Base-by-base conservation (phyloP, 2,329 filamentous ascomycete species). In the Chrysoporthe austroafricana region DNA sequence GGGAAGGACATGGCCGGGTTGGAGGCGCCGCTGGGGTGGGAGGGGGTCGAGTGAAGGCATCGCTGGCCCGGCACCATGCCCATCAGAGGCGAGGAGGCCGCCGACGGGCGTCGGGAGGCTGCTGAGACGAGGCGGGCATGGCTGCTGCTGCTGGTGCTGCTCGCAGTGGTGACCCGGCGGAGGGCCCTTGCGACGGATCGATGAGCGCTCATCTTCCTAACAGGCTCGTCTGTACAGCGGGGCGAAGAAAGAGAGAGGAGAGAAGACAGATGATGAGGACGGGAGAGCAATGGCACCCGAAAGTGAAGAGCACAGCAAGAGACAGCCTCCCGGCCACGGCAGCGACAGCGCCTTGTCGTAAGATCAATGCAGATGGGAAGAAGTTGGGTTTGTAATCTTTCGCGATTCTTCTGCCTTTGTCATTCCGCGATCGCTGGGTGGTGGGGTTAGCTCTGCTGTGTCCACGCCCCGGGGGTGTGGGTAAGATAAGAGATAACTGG, bases 1-100 rank as follows among this genome's bases (percentile, higher is more conserved):
- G 94, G 94, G 73, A 97, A 97, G 0, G 91, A 89, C 84, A 97
- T 91, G 72, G 93, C 91, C 3, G 93, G 92, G 76, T 97, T 97
- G 4, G 91, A 92, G 1, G 88, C 85, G 44, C 79, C 80, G 70
- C 77, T 76, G 4, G 13, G 16, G 4, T 70, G 70, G 1, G 72
- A 18, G 1, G 71, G 60, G 4, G 52, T 61, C 16, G 71, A 69
- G 63, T 76, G 74, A 34, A 79, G 62, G 6, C 66, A 68, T 68
- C 68, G 43, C 21, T 61, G 63, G 26, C 39, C 21, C 39, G 54
- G 36, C 2, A 16, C 18, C 18, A 18, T 14, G 14, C 32, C 16
- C 14, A 21, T 43, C 32, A 42, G n/a, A 21, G 9, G 57, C 36
- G 62, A 61, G 36, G 34, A 3, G 18, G 39, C n/a, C 46, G 59